Evolutionary conservation across 331 rosid genomes (phyloP).

Genomic region (Cydonia oblonga): DNA sequence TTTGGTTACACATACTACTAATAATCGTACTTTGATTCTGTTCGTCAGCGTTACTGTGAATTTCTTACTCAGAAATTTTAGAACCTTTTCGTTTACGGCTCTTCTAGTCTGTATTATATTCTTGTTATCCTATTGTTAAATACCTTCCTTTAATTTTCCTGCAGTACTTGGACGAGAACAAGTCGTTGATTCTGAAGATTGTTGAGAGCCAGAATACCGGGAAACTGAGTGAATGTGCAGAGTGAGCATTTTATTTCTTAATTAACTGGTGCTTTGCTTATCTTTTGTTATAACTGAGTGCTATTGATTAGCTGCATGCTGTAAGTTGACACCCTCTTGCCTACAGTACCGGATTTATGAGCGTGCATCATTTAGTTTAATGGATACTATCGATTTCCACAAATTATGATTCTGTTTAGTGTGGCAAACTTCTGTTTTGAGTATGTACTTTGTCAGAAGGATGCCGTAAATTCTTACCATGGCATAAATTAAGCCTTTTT

Average conservation of each 20-base stretch:
- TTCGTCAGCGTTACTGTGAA: background rate
- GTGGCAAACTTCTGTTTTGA: background rate
- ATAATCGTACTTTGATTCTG: background rate
- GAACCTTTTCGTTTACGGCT: background rate
- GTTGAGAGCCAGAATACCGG: slow-evolving; percentile 96
- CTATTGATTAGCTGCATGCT: background rate
- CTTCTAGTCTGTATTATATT: background rate
- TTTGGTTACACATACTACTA: background rate
- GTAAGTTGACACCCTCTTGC: background rate
- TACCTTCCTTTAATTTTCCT: background rate
- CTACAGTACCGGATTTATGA: background rate
- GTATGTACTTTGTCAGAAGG: background rate
- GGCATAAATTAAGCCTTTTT: background rate
- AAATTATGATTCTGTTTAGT: background rate
- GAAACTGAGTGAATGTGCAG: slow-evolving; percentile 89
- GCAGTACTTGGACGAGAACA: slow-evolving; percentile 98
- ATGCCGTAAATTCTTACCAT: background rate
- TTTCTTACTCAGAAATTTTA: background rate
- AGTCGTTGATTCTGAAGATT: slow-evolving; percentile 89
- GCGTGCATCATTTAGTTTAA: background rate
- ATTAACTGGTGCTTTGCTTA: background rate
- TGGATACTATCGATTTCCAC: background rate
- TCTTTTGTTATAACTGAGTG: slow-evolving; percentile 5
- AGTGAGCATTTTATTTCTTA: slow-evolving; percentile 41
- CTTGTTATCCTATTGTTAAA: background rate